Percentiles rank a stretch among this genome's conserved stretches.
These are phyloP conservation scores for Colletotrichum endophyticum DNA, from an alignment of 2,329 filamentous ascomycete genomes.

Conservation along the genomic window DNA sequence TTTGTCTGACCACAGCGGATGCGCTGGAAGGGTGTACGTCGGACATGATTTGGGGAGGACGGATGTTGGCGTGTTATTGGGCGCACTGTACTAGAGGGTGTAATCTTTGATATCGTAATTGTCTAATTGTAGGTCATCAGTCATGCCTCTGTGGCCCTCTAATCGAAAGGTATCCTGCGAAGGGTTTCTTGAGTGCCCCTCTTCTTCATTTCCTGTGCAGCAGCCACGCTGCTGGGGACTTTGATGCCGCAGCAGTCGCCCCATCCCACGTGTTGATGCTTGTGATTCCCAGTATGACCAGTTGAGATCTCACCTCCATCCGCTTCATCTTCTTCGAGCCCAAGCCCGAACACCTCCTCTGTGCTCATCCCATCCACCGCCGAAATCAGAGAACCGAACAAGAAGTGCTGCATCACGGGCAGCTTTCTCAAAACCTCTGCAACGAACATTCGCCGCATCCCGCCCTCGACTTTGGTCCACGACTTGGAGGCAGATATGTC, in stretches of 20 bases:
- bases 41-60: background rate
- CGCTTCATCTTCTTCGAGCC: slow-evolving; percentile 54
- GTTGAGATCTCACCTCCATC: slow-evolving; percentile 62
- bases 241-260: slow-evolving; percentile 98
- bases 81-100: background rate
- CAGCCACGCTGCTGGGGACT: slow-evolving; percentile 91
- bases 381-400: slow-evolving; percentile 87
- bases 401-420: slow-evolving; percentile 97
- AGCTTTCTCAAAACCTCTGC: slow-evolving; percentile 91
- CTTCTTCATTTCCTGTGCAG: slow-evolving; percentile 88
- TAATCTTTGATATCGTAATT: background rate
- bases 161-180: slow-evolving; percentile 85
- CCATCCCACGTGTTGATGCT: slow-evolving; percentile 78
- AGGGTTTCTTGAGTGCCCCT: slow-evolving; percentile 63
- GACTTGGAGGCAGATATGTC: slow-evolving; percentile 91
- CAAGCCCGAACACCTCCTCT: slow-evolving; percentile 55
- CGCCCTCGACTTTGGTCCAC: slow-evolving; percentile 91
- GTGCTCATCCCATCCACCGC: slow-evolving; percentile 82
- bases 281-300: slow-evolving; percentile 67
- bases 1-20: background rate
- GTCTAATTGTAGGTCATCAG: background rate
- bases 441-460: slow-evolving; percentile 97
- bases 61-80: background rate
- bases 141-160: slow-evolving; percentile 2
- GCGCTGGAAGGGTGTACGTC: background rate